Evolutionary conservation across 768 basidiomycete genomes (phyloP).

Genomic region (Suillus plorans): DNA sequence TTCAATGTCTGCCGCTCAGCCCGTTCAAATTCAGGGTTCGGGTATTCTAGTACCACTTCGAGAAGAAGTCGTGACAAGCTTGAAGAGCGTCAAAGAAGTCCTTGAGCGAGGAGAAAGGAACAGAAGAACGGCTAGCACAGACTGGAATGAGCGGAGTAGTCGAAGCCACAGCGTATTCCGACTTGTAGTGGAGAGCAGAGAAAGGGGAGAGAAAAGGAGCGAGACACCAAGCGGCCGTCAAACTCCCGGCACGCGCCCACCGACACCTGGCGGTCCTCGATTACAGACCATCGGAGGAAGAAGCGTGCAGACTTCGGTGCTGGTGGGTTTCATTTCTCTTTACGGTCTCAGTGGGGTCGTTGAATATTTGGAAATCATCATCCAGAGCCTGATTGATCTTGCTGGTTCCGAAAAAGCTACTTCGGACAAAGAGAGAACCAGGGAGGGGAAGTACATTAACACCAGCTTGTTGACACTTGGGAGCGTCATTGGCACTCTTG

Average conservation of each 20-base stretch:
- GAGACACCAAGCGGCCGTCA: slow-evolving; percentile 38
- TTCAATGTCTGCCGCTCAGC: slow-evolving; percentile 46
- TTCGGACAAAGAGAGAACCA: slow-evolving; percentile 91
- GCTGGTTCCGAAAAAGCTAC: slow-evolving; percentile 98
- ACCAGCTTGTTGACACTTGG: slow-evolving; percentile 92
- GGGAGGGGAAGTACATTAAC: slow-evolving; percentile 97
- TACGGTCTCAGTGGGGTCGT: background rate
- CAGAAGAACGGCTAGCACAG: slow-evolving; percentile 91
- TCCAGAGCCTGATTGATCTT: slow-evolving; percentile 87
- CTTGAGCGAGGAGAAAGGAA: slow-evolving; percentile 84
- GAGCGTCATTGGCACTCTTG: slow-evolving; percentile 87
- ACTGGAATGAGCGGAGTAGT: slow-evolving; percentile 97
- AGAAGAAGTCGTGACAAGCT: slow-evolving; percentile 92
- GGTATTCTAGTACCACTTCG: slow-evolving; percentile 72
- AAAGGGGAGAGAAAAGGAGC: slow-evolving; percentile 52
- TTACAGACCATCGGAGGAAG: slow-evolving; percentile 77
- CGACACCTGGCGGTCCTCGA: slow-evolving; percentile 58
- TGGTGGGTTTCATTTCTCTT: slow-evolving; percentile 43
- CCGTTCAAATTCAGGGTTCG: slow-evolving; percentile 74
- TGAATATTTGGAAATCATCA: background rate
- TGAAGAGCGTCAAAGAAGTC: slow-evolving; percentile 84
- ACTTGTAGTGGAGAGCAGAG: slow-evolving; percentile 87
- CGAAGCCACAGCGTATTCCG: slow-evolving; percentile 94
- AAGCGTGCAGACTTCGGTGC: slow-evolving; percentile 74
- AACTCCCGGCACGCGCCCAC: slow-evolving; percentile 53